Evolutionary conservation across 140 eudicot genomes (phyloP), one percentile per base, ranked within the genome.

Genomic region (Erigeron philadelphicus): DNA sequence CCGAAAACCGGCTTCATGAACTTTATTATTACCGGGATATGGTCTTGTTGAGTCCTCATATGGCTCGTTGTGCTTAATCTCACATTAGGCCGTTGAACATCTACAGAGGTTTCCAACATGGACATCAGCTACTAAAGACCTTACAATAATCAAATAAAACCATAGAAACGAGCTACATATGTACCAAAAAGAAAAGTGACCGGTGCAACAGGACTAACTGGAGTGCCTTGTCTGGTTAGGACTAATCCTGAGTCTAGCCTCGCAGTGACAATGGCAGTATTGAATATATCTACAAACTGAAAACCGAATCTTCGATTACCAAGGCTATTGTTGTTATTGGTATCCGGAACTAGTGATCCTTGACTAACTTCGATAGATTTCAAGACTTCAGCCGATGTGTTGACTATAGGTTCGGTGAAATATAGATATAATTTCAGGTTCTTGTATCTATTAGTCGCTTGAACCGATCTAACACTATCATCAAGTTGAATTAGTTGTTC

Each of bases 1-100:
- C 79, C 90, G 54, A 92, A 92, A 35, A 89, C 95, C 13, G 98
- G 96, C 81, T 92, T 89, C 82, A 74, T n/a, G 80, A 92, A 92
- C 81, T 80, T 92, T 72, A 92, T 83, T 73, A 70, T 59, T 42
- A 89, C 76, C 6, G 86, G 79, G 35, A 92, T 78, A 73, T 56
- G 80, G 35, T 77, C 75, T 59, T 92, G 88, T 61, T 70, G 80
- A 18, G 98, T 88, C 82, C 87, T 80, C 89, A 68, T 84, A 63
- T 75, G 85, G 43, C 80, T 81, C 2, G 82, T 78, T 9, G 96
- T 79, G 71, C 95, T 92, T 88, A 92, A 83, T 81, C 80, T 86
- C 68, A 89, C 95, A 56, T 79, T 42, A 60, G 98, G 95, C 80
- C 96, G 73, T 78, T 79, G 80, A 73, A 93, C 76, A 81, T 92